Percentiles rank a stretch among this genome's conserved stretches.
Conservation (phyloP, 306 rosid genomes). For the Quillaja saponaria region DNA sequence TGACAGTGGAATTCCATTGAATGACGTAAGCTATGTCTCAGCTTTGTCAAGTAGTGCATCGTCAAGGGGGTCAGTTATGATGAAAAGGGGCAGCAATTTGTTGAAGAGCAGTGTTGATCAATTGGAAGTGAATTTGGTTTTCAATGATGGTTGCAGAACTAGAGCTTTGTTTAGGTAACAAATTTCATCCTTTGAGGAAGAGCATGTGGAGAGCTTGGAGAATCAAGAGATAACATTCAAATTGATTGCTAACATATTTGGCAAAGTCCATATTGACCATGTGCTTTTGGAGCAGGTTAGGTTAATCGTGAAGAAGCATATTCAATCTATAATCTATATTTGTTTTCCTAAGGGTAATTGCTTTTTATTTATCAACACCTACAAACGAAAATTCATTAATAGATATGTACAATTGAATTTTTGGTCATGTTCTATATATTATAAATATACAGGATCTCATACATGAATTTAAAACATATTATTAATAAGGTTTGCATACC, state of each 20-base stretch:
- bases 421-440: conserved; percentile 1
- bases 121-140: conserved; percentile 55
- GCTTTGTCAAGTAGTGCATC: conserved; percentile 63
- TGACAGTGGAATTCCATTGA: conserved; percentile 59
- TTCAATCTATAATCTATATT: conserved; percentile 78
- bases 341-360: conserved; percentile 72
- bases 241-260: conserved; percentile 73
- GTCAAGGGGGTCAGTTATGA: conserved; percentile 53
- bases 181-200: conserved; percentile 81
- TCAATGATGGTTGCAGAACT: conserved; percentile 60
- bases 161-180: conserved; percentile 58
- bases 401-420: conserved; percentile 18
- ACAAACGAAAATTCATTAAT: conserved; percentile 8
- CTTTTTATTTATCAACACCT: too few relatives aligned
- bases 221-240: conserved; percentile 86
- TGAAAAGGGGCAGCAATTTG: conserved; percentile 63
- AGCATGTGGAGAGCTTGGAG: conserved; percentile 81
- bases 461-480: too few relatives aligned
- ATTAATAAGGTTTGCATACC: too few relatives aligned
- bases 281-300: conserved; percentile 77
- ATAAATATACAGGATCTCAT: too few relatives aligned
- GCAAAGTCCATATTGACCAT: conserved; percentile 54
- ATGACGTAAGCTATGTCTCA: conserved; percentile 58
- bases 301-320: conserved; percentile 77
- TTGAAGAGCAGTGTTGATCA: conserved; percentile 75